Conservation (phyloP, 179 eudicot species). For the Sideroxylon spinosum region DNA sequence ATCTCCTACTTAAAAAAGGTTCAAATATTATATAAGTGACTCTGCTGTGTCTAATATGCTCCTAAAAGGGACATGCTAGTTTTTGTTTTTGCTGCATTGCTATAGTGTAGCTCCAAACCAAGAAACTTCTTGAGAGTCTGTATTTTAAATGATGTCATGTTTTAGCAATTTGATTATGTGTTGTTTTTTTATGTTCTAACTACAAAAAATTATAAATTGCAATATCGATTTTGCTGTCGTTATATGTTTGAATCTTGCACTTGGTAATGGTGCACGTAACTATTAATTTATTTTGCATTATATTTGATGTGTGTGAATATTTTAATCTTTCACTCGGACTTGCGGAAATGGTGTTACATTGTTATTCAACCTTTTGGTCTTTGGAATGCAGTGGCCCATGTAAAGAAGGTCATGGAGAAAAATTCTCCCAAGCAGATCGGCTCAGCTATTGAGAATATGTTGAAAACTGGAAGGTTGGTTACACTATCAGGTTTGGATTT, state of each 20-base stretch:
- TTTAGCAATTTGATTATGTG: background rate
- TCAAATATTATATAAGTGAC: no score
- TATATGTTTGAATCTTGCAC: background rate
- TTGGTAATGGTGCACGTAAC: background rate
- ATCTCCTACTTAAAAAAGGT: no score
- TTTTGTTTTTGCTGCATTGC: no score
- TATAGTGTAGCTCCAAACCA: background rate
- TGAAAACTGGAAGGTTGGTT: conserved; percentile 79
- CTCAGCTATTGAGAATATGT: conserved; percentile 61
- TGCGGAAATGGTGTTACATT: background rate
- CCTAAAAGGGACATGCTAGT: no score
- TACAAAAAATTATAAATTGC: background rate
- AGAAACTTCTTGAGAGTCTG: background rate
- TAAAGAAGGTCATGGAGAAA: conserved; percentile 62
- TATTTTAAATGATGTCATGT: background rate
- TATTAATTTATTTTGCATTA: background rate
- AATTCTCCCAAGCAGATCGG: conserved; percentile 52
- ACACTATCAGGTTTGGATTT: conserved; percentile 71
- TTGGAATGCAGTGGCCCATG: conserved; percentile 47
- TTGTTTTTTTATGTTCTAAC: background rate
- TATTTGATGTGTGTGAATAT: background rate
- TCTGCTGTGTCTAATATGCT: no score
- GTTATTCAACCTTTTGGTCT: conserved; percentile 14
- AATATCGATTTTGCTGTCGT: background rate
- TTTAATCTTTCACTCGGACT: background rate